Base-by-base conservation (phyloP, 768 basidiomycete genomes). In the Suillus lakei region DNA sequence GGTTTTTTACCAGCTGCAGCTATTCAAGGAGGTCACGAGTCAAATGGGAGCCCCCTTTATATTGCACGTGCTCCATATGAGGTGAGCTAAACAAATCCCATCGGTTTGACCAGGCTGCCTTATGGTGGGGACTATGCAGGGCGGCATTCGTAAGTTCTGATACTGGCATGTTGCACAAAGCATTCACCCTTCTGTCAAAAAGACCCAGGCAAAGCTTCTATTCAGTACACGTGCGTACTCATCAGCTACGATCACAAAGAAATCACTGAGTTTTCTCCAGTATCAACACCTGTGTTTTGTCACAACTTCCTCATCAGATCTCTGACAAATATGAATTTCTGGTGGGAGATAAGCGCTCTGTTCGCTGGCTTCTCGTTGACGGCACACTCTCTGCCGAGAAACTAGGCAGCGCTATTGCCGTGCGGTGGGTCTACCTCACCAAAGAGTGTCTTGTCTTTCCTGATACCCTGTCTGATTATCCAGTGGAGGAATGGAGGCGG, bases 311-410 rank as follows among this genome's bases (percentile, higher is more conserved):
- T 62, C 21, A 5, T 32, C 18, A 62, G 61, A 38, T 62, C 67
- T 74, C 60, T 75, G 81, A 34, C 71, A 75, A 34, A 62, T 71
- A 64, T 77, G 76, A 66, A 73, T 71, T 34, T 86, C 77, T 71
- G 16, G 41, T 43, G 41, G 41, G 41, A 6, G 6, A 43, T 43
- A 5, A 43, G 41, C 18, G 18, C 18, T 43, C 73, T 86, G 86
- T 69, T 36, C 72, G 53, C 66, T 65, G 62, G 63, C 16, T 51
- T 13, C 32, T 34, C 18, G 46, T 62, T 32, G 10, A 51, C 8
- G 61, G 61, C 12, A 16, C 9, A 9, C 12, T 62, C 32, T 38
- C 61, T 48, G n/a, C 28, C n/a, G 43, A 28, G 44, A 62, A 51
- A 23, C 44, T 62, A 32, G 60, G 60, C 21, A 46, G 61, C 51